Evolutionary conservation across 2,329 filamentous ascomycete genomes (phyloP).

Genomic region (Cladophialophora exuberans): DNA sequence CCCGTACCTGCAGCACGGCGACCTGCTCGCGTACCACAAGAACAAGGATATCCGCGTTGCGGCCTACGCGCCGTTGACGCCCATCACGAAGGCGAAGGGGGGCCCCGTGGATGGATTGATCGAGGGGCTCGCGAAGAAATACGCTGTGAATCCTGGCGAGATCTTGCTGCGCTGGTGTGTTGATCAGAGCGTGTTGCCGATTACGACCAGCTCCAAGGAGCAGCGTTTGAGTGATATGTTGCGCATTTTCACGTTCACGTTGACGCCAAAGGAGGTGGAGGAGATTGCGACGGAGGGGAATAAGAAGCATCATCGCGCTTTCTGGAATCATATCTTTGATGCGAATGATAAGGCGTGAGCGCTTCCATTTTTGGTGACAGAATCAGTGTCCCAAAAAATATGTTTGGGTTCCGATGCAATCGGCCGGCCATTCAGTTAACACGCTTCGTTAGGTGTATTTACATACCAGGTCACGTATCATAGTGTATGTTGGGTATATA

Average conservation of each 20-base stretch:
- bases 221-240: conserved; percentile 62
- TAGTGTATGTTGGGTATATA: no score
- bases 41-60: conserved; percentile 46
- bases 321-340: conserved; percentile 55
- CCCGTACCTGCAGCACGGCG: conserved; percentile 52
- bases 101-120: conserved; percentile 61
- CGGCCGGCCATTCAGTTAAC: no score
- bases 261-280: conserved; percentile 62
- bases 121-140: conserved; percentile 60
- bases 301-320: conserved; percentile 54
- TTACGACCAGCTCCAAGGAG: conserved; percentile 66
- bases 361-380: no score
- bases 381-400: no score
- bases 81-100: conserved; percentile 57
- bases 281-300: conserved; percentile 53
- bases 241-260: conserved; percentile 58
- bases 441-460: no score
- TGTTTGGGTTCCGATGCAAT: no score
- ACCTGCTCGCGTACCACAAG: conserved; percentile 45
- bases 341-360: conserved; percentile 44
- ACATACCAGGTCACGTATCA: no score
- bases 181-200: conserved; percentile 61
- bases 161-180: conserved; percentile 63
- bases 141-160: conserved; percentile 61
- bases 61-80: conserved; percentile 50